Evolutionary conservation across 2,329 filamentous ascomycete genomes (phyloP), one percentile per base, ranked within the genome.

Genomic region (Shiraia bambusicola): DNA sequence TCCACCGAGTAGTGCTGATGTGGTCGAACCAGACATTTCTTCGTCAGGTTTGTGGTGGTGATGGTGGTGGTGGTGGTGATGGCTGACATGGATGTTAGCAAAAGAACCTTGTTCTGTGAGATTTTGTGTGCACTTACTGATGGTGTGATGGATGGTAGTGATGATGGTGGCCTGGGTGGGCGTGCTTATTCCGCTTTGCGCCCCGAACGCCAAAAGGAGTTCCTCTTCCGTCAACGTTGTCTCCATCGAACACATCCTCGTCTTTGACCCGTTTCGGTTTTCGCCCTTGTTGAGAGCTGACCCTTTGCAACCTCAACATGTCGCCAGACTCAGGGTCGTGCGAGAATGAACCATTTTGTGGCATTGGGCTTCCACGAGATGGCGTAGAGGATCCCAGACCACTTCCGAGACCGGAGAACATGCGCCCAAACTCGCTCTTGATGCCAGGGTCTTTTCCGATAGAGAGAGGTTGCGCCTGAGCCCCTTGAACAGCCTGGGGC

Each of bases 371-470:
- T 22, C 72, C 66, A 25, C 71, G 69, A 39, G 77, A 73, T 10
- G 80, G 80, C 6, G 80, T 83, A 2, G 76, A 72, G 9, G 72
- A 72, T 22, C 81, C 80, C 13, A 84, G 75, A 26, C 83, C 83
- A 65, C 81, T 84, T 12, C 83, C 91, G 53, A 97, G 89, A n/a
- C 92, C 92, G 13, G 88, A 89, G 70, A 95, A 96, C 78, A 96
- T 95, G 49, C 89, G 84, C 19, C 91, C 91, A 65, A 96, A 91
- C 65, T 96, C 92, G 63, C 84, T 94, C 75, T 96, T 95, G 61
- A 96, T 95, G 30, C 87, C 87, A 9, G 89, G 87, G 65, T 95
- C 90, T 12, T 85, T 87, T 11, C 83, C 82, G 5, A 89, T 88
- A 3, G 87, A 88, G 38, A 87, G 79, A 28, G 87, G 80, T 56